Conservation (phyloP, 2,329 filamentous ascomycete genomes). For the Sarocladiaceae sp. region DNA sequence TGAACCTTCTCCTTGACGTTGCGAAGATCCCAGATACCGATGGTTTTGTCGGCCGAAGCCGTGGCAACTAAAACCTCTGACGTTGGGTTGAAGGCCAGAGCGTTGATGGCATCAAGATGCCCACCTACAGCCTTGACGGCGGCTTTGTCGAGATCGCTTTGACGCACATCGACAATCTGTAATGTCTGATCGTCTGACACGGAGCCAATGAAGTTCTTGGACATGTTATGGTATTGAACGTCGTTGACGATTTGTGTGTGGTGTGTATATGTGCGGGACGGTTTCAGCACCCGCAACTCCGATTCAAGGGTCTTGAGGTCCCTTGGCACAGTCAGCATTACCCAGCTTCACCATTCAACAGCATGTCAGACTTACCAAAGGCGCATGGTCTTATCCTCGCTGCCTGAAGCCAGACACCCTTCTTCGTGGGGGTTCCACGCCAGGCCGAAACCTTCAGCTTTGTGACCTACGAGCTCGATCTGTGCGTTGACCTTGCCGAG, state of each 20-base stretch:
- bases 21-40: slow-evolving; percentile 91
- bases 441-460: slow-evolving; percentile 84
- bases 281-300: slow-evolving; percentile 65
- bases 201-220: slow-evolving; percentile 80
- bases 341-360: background rate
- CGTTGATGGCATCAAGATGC: slow-evolving; percentile 90
- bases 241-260: slow-evolving; percentile 94
- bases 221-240: slow-evolving; percentile 89
- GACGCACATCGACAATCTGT: slow-evolving; percentile 85
- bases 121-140: slow-evolving; percentile 67
- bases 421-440: slow-evolving; percentile 85
- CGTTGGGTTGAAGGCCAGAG: slow-evolving; percentile 89
- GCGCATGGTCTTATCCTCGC: slow-evolving; percentile 86
- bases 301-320: slow-evolving; percentile 74
- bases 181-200: slow-evolving; percentile 94
- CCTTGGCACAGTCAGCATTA: slow-evolving; percentile 37
- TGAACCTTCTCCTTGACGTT: slow-evolving; percentile 89
- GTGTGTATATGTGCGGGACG: slow-evolving; percentile 74
- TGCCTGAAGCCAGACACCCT: slow-evolving; percentile 83
- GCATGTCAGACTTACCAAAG: slow-evolving; percentile 62
- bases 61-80: slow-evolving; percentile 90
- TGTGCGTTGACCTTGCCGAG: slow-evolving; percentile 70
- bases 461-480: slow-evolving; percentile 80
- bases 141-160: slow-evolving; percentile 59
- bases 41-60: slow-evolving; percentile 90